Base-by-base conservation (phyloP, 108 stramenopile genomes). In the Skeletonema tropicum region DNA sequence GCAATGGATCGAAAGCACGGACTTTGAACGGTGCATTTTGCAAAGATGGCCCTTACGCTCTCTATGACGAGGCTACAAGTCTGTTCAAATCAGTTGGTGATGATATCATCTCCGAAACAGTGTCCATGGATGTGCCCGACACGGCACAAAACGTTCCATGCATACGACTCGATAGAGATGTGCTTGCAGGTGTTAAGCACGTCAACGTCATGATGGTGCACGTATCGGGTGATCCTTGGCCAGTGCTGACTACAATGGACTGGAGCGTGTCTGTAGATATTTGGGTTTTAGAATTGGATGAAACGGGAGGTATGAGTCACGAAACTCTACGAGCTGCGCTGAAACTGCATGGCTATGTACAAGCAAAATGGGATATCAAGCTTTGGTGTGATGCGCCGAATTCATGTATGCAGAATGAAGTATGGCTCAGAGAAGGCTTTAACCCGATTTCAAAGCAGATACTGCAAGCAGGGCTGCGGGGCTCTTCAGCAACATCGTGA, bases 331-430 rank as follows among this genome's bases (percentile, higher is more conserved):
- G 75, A 33, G 75, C 73, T 25, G 72, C 77, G 6, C 62, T 85
- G 21, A 72, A 64, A 48, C 35, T 70, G n/a, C 78, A 86, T 57
- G 78, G 80, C 31, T 86, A 86, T 70, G 75, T 83, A 2, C 82
- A 74, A 41, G 85, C 85, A 14, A 74, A 79, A 36, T 86, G 85
- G 85, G 85, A 86, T 65, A 77, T 86, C 33, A 83, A 80, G 38
- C 71, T 83, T 2, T 86, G 85, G 85, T 86, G 85, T 60, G 74
- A 71, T n/a, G 68, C 74, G 38, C 77, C 76, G 9, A 45, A 42
- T 13, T 57, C 71, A 38, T 86, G 85, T 42, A 68, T 82, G 76
- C 59, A 72, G 35, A 86, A 86, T 68, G 82, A 86, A 68, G 85
- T 86, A 14, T 86, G 77, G 82, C 58, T 86, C 31, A 69, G 75